Conservation (phyloP, 257 asterid species). For the Nicotiana knightiana region DNA sequence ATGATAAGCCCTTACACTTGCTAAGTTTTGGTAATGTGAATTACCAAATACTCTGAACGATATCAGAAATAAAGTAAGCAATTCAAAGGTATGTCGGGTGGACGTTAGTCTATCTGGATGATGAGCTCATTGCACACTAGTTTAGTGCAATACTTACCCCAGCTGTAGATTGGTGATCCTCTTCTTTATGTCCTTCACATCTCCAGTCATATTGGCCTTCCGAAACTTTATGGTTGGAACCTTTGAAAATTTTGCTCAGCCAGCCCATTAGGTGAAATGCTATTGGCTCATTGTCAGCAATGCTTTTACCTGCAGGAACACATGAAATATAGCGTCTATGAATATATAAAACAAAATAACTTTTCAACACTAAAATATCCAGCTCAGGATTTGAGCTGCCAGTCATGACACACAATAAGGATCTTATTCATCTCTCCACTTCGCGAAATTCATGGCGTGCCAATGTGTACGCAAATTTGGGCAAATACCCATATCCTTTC, state of each 20-base stretch:
- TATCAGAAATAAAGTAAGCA: background rate
- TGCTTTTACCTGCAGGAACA: constrained; percentile 31
- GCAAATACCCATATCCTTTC: background rate
- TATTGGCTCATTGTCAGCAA: constrained; percentile 28
- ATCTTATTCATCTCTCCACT: background rate
- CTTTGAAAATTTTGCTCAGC: constrained; percentile 73
- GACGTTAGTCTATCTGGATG: background rate
- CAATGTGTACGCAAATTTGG: background rate
- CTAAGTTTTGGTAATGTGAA: background rate
- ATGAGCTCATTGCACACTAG: background rate
- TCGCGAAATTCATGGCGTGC: background rate
- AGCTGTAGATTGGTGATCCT: constrained; percentile 55
- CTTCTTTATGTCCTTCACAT: constrained; percentile 41
- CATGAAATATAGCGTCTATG: background rate
- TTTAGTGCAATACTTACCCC: constrained; percentile 30
- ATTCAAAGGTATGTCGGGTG: background rate
- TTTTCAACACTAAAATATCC: background rate
- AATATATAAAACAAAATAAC: background rate
- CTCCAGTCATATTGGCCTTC: constrained; percentile 59
- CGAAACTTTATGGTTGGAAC: constrained; percentile 53
- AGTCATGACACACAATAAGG: background rate
- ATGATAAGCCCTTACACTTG: background rate
- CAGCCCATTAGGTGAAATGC: constrained; percentile 56
- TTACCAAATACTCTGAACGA: background rate
- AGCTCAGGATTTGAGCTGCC: background rate